These are phyloP conservation scores for Mycena filopes DNA, from an alignment of 768 basidiomycete species.

Conservation along the genomic window DNA sequence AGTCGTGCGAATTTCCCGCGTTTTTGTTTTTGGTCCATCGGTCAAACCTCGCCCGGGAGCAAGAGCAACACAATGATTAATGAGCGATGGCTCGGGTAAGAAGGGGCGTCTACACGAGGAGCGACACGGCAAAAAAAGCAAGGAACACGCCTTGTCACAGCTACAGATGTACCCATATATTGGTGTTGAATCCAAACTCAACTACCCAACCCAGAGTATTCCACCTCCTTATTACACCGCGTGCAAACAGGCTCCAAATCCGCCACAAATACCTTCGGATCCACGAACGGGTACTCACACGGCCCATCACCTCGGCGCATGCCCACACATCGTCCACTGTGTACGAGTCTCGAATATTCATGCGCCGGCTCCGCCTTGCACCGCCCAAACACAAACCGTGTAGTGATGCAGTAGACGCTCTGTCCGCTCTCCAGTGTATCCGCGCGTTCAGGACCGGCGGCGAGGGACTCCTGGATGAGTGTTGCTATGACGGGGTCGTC, in stretches of 20 bases:
- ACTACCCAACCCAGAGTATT: slow-evolving; percentile 21
- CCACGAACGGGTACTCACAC: not conserved
- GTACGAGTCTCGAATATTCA: not conserved
- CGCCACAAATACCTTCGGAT: not conserved
- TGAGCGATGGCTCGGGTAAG: too few species aligned
- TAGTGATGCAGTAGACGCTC: not conserved
- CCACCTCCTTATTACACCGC: not conserved
- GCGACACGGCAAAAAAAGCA: too few species aligned
- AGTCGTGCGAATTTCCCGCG: too few species aligned
- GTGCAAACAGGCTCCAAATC: slow-evolving; percentile 1
- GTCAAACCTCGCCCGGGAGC: too few species aligned
- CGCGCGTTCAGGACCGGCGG: not conserved
- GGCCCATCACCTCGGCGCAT: not conserved
- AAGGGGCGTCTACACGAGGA: too few species aligned
- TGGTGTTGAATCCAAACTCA: too few species aligned
- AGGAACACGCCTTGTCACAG: too few species aligned
- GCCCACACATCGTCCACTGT: too few species aligned
- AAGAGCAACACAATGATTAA: too few species aligned
- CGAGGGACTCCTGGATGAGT: not conserved
- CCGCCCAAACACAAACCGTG: not conserved
- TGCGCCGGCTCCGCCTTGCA: not conserved
- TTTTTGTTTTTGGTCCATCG: too few species aligned
- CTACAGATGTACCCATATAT: too few species aligned
- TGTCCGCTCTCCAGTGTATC: not conserved
- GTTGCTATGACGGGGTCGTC: not conserved